Percentiles rank a stretch among this genome's conserved stretches.
Conservation (phyloP, 108 stramenopile genomes). For the Fistulifera solaris region DNA sequence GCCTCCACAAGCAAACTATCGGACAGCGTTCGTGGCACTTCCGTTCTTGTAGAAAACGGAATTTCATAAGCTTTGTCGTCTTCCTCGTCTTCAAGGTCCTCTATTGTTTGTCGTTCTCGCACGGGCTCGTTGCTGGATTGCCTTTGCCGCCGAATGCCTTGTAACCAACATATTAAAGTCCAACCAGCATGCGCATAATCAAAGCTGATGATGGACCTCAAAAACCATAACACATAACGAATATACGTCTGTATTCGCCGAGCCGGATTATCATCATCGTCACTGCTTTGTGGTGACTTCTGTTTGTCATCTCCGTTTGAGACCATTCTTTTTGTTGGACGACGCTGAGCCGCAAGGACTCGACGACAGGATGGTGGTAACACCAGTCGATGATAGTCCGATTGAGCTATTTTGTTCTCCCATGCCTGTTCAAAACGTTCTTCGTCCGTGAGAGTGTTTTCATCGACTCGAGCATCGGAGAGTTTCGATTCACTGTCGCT, state of each 20-base stretch:
- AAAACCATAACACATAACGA: conserved; percentile 21
- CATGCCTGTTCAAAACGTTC: conserved; percentile 59
- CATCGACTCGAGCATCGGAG: not conserved
- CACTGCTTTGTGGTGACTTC: not conserved
- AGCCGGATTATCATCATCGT: conserved; percentile 30
- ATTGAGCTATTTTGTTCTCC: conserved; percentile 30
- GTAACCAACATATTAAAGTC: conserved; percentile 34
- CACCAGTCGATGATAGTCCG: conserved; percentile 43
- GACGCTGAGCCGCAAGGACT: conserved; percentile 8
- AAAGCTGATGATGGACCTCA: conserved; percentile 25
- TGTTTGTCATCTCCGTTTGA: not conserved
- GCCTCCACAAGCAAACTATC: not conserved
- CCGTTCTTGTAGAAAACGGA: not conserved
- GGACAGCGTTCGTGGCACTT: not conserved
- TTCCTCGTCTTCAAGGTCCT: not conserved
- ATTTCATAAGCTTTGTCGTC: not conserved
- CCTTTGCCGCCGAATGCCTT: conserved; percentile 12
- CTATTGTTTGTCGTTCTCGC: not conserved
- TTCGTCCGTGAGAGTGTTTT: conserved; percentile 31
- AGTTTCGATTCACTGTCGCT: not conserved
- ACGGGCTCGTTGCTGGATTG: not conserved
- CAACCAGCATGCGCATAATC: conserved; percentile 32
- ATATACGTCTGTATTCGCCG: conserved; percentile 23
- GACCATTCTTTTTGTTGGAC: not conserved
- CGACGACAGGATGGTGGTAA: conserved; percentile 63